Conservation (phyloP, 352 stramenopile genomes). For the Globisporangium cystogenes region DNA sequence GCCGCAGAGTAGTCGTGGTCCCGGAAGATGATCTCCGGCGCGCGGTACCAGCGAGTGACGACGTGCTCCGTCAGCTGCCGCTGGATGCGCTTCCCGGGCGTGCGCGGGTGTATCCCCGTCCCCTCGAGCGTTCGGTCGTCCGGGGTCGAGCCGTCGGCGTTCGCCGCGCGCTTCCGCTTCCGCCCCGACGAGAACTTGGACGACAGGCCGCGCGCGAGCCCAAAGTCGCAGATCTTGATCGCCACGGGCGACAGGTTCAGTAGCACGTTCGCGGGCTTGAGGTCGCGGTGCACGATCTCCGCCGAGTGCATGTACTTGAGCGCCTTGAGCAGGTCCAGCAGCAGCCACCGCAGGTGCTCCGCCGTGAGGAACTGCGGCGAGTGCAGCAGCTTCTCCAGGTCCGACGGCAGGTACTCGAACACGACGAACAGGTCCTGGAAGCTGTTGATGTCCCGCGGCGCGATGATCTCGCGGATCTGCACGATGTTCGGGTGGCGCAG, state of each 20-base stretch:
- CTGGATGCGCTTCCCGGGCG: slow-evolving; percentile 71
- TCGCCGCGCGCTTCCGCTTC: slow-evolving; percentile 49
- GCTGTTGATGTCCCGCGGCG: slow-evolving; percentile 55
- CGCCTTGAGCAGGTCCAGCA: slow-evolving; percentile 81
- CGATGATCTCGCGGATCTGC: slow-evolving; percentile 84
- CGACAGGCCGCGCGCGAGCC: slow-evolving; percentile 65
- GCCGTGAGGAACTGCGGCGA: slow-evolving; percentile 82
- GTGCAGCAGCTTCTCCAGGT: slow-evolving; percentile 82
- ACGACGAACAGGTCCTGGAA: slow-evolving; percentile 86
- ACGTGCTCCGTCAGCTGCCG: slow-evolving; percentile 94
- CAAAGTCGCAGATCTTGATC: slow-evolving; percentile 88
- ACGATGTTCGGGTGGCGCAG: slow-evolving; percentile 85
- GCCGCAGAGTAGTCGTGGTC: slow-evolving; percentile 85
- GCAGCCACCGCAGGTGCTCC: slow-evolving; percentile 79
- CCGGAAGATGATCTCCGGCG: slow-evolving; percentile 92
- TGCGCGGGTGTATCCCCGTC: slow-evolving; percentile 63
- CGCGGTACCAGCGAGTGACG: slow-evolving; percentile 94
- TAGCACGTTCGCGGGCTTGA: slow-evolving; percentile 87
- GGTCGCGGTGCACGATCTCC: slow-evolving; percentile 85
- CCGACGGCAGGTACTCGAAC: slow-evolving; percentile 81
- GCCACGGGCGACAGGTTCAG: slow-evolving; percentile 82
- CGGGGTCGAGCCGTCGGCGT: slow-evolving; percentile 29
- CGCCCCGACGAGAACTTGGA: slow-evolving; percentile 43
- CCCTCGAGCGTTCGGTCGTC: slow-evolving; percentile 61
- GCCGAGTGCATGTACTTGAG: slow-evolving; percentile 90